Evolutionary conservation across 768 basidiomycete species (phyloP), one percentile per base, ranked within the genome.

Genomic region (Plicaturopsis crispa): DNA sequence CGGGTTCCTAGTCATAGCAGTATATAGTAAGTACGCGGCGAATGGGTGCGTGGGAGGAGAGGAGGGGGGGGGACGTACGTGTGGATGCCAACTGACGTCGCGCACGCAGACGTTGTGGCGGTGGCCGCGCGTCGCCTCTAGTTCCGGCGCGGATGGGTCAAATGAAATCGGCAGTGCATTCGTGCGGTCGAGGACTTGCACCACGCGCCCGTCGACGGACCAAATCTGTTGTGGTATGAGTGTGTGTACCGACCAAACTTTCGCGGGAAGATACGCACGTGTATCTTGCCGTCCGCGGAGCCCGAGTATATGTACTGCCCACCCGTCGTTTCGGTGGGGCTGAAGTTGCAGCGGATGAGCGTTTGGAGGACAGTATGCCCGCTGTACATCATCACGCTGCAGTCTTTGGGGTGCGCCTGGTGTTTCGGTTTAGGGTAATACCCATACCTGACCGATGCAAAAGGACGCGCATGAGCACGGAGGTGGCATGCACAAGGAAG

Each of bases 301-400:
- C 94, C 94, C 16, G 91, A 93, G 59, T 97, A 98, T 31, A 99
- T 75, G 61, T 98, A 99, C 48, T 85, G 86, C 41, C 77, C 72
- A 6, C 92, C 91, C 5, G 96, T 99, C 4, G 90, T 91, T 56
- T 91, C 85, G 4, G 70, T 69, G 16, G 96, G 96, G 48, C 90
- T 93, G 63, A 98, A 99, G 62, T 97, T 84, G 55, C 93, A 97
- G 39, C 96, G 74, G 48, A 99, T 96, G 40, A 99, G 75, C 0
- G 96, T 99, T 31, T 84, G 74, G 31, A 94, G 61, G 17, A 98
- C 90, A 8, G 78, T 67, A 54, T 98, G 96, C 2, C 96, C 96
- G 31, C 88, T 73, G 57, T 89, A 99, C 2, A 87, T 84, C 93
- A 94, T 94, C 23, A 98, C 82, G 48, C 88, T 92, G 54, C 90